Percentiles rank a stretch among this genome's conserved stretches.
phyloP scores from a whole-genome alignment of 2,329 filamentous ascomycete species.

The Fusarium nygamai region DNA sequence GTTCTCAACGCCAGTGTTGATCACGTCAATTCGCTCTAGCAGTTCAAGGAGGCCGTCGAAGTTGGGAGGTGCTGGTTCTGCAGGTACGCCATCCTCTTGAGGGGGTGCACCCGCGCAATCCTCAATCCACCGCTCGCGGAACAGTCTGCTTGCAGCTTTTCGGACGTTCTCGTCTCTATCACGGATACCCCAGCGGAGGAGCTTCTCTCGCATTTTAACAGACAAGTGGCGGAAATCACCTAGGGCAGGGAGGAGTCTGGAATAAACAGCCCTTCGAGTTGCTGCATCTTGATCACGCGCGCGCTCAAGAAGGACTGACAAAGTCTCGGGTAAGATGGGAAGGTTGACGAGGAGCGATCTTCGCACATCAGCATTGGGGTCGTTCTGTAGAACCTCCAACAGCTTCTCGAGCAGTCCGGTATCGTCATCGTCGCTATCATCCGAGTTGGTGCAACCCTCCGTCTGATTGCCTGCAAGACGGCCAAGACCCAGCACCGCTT shows the following conservation, averaged over 20 bases:
- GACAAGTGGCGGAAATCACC: slow-evolving; percentile 96
- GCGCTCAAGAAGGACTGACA: slow-evolving; percentile 89
- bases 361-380: slow-evolving; percentile 92
- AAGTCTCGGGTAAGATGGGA: slow-evolving; percentile 82
- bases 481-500: slow-evolving; percentile 91
- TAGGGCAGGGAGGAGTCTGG: slow-evolving; percentile 83
- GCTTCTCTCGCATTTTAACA: slow-evolving; percentile 92
- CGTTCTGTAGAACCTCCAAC: slow-evolving; percentile 89
- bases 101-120: slow-evolving; percentile 81
- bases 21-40: slow-evolving; percentile 91
- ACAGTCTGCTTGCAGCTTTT: slow-evolving; percentile 88
- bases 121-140: slow-evolving; percentile 97
- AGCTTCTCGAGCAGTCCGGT: slow-evolving; percentile 83
- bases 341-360: slow-evolving; percentile 89
- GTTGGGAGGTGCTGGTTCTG: slow-evolving; percentile 70
- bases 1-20: slow-evolving; percentile 88
- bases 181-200: slow-evolving; percentile 91
- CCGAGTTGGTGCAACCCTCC: slow-evolving; percentile 74
- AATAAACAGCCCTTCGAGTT: slow-evolving; percentile 87
- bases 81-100: slow-evolving; percentile 65
- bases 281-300: slow-evolving; percentile 88
- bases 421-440: slow-evolving; percentile 74
- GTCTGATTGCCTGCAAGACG: slow-evolving; percentile 82
- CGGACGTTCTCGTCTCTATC: slow-evolving; percentile 95
- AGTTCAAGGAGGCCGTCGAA: slow-evolving; percentile 89